phyloP scores from a whole-genome alignment of 2,329 filamentous ascomycete species.

The Fusarium irregulare region DNA sequence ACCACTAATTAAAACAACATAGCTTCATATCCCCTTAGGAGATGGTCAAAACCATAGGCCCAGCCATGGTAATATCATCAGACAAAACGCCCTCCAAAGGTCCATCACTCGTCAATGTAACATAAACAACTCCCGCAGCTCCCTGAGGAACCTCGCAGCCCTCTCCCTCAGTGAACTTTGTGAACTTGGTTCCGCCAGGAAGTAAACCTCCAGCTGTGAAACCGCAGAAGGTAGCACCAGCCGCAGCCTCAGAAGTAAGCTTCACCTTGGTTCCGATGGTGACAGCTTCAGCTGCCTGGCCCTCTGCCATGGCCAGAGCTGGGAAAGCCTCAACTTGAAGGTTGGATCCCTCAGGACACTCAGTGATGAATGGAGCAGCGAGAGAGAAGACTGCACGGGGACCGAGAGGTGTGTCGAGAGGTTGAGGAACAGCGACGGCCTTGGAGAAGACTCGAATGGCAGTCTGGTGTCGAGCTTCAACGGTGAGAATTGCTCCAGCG shows the following conservation, averaged over 20 bases:
- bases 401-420: conserved; percentile 77
- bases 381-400: conserved; percentile 78
- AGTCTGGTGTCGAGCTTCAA: conserved; percentile 79
- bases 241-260: conserved; percentile 62
- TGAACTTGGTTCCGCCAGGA: conserved; percentile 70
- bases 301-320: conserved; percentile 62
- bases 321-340: conserved; percentile 71
- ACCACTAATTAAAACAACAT: conserved; percentile 2
- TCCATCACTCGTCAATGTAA: conserved; percentile 69
- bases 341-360: conserved; percentile 74
- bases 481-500: conserved; percentile 76
- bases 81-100: conserved; percentile 64
- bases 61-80: conserved; percentile 74
- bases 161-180: conserved; percentile 61
- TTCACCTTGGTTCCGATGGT: conserved; percentile 47
- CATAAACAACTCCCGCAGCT: conserved; percentile 73
- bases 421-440: conserved; percentile 69
- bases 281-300: conserved; percentile 55
- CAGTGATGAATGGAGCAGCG: conserved; percentile 76
- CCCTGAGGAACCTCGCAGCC: conserved; percentile 71
- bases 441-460: conserved; percentile 73
- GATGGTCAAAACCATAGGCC: conserved; percentile 68
- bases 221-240: conserved; percentile 69
- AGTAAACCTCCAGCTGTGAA: conserved; percentile 71
- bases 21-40: conserved; percentile 44